phyloP scores from a whole-genome alignment of 768 basidiomycete genomes.

The Omphalotus guepiniiformis region DNA sequence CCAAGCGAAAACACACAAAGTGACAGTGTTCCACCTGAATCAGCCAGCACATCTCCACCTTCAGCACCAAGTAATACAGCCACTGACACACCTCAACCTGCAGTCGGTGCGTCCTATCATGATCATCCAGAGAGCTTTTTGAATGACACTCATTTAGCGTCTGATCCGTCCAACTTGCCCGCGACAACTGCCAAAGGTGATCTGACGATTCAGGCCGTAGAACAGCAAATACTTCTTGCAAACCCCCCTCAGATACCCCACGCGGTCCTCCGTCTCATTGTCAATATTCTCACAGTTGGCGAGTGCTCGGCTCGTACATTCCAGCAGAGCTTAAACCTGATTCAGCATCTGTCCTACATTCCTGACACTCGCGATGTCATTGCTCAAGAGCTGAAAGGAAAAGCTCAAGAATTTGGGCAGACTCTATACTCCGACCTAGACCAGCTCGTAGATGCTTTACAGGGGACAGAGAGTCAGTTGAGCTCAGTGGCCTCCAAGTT shows the following conservation, averaged over 20 bases:
- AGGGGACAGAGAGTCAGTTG: slow-evolving; percentile 52
- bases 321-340: slow-evolving; percentile 86
- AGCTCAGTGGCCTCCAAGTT: slow-evolving; percentile 82
- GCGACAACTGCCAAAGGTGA: slow-evolving; percentile 3
- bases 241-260: slow-evolving; percentile 84
- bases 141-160: too few species aligned
- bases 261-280: slow-evolving; percentile 81
- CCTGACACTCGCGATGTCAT: slow-evolving; percentile 87
- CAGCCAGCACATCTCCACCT: neutral
- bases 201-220: slow-evolving; percentile 30
- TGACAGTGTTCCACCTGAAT: too few species aligned
- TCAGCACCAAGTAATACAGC: neutral
- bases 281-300: slow-evolving; percentile 95
- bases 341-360: slow-evolving; percentile 87
- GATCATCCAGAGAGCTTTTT: too few species aligned
- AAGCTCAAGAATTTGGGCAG: slow-evolving; percentile 86
- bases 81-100: neutral
- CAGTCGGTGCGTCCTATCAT: neutral
- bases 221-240: slow-evolving; percentile 53
- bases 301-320: slow-evolving; percentile 98
- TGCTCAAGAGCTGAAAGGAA: slow-evolving; percentile 78
- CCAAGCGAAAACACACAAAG: too few species aligned
- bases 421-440: slow-evolving; percentile 72
- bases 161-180: slow-evolving; percentile 7
- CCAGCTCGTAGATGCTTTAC: slow-evolving; percentile 63